phyloP scores from a whole-genome alignment of 2,329 filamentous ascomycete species.

The Neoascochyta sp. region DNA sequence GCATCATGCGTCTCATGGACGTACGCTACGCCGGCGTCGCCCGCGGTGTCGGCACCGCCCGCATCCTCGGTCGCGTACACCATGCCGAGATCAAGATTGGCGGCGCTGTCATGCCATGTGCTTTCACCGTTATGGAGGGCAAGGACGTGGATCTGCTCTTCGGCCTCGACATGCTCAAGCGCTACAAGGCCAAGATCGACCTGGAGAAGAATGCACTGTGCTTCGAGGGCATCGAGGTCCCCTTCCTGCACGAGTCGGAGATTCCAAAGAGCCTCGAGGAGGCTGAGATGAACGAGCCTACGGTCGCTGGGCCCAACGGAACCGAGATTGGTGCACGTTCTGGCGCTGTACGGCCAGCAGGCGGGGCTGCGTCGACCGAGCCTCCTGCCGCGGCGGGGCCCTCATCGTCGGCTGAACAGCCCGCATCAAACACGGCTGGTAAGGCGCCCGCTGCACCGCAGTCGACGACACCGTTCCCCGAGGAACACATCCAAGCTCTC shows the following conservation, averaged over 20 bases:
- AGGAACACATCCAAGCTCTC: constrained; percentile 71
- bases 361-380: constrained; percentile 33
- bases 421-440: constrained; percentile 12
- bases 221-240: constrained; percentile 83
- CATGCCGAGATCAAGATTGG: constrained; percentile 94
- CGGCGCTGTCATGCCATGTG: constrained; percentile 79
- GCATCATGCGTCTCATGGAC: constrained; percentile 95
- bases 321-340: constrained; percentile 81
- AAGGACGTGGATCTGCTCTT: constrained; percentile 92
- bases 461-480: constrained; percentile 44
- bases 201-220: constrained; percentile 78
- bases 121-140: constrained; percentile 99
- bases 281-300: constrained; percentile 72
- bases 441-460: constrained; percentile 14
- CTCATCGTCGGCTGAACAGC: constrained; percentile 8
- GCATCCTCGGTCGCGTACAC: constrained; percentile 91
- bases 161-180: constrained; percentile 93
- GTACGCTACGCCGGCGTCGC: constrained; percentile 88
- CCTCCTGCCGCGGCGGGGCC: constrained; percentile 12
- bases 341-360: constrained; percentile 65
- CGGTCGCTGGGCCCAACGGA: constrained; percentile 79
- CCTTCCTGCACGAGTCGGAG: constrained; percentile 87
- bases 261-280: constrained; percentile 82
- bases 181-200: constrained; percentile 91
- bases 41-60: constrained; percentile 88